These are phyloP conservation scores for Talaromyces proteolyticus DNA, from an alignment of 495 filamentous ascomycete genomes.

Conservation along the genomic window DNA sequence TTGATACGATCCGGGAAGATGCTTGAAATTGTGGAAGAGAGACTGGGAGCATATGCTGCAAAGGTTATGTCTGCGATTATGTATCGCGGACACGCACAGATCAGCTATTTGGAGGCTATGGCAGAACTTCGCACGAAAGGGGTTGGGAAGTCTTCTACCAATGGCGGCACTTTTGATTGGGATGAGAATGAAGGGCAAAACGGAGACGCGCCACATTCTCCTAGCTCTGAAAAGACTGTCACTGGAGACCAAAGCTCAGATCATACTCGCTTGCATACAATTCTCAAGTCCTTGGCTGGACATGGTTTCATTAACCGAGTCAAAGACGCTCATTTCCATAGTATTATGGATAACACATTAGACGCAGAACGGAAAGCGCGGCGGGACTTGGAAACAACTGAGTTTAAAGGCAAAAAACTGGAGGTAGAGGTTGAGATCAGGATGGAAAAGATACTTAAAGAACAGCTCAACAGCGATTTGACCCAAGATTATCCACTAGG, in stretches of 20 bases:
- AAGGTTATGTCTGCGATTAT: slow-evolving; percentile 69
- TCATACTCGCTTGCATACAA: slow-evolving; percentile 31
- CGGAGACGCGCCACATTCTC: neutral
- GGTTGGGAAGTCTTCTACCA: slow-evolving; percentile 4
- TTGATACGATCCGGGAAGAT: slow-evolving; percentile 78
- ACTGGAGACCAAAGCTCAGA: slow-evolving; percentile 2
- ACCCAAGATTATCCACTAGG: slow-evolving; percentile 33
- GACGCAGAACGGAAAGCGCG: slow-evolving; percentile 38
- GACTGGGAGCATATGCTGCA: slow-evolving; percentile 64
- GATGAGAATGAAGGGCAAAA: slow-evolving; percentile 11
- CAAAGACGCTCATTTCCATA: slow-evolving; percentile 44
- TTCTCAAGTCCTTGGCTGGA: slow-evolving; percentile 37
- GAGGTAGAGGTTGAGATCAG: slow-evolving; percentile 44
- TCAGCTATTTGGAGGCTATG: slow-evolving; percentile 58
- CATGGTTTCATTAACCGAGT: slow-evolving; percentile 45
- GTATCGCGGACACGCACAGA: slow-evolving; percentile 67
- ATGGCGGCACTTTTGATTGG: slow-evolving; percentile 22
- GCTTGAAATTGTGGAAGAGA: slow-evolving; percentile 62
- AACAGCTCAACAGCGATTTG: slow-evolving; percentile 26
- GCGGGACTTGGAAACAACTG: slow-evolving; percentile 29
- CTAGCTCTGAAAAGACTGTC: neutral
- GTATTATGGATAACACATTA: slow-evolving; percentile 41
- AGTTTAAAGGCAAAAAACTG: slow-evolving; percentile 52
- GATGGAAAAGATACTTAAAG: slow-evolving; percentile 21
- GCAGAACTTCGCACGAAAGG: slow-evolving; percentile 23